phyloP scores from a whole-genome alignment of 2,329 filamentous ascomycete genomes.

The Ophiostoma ips region DNA sequence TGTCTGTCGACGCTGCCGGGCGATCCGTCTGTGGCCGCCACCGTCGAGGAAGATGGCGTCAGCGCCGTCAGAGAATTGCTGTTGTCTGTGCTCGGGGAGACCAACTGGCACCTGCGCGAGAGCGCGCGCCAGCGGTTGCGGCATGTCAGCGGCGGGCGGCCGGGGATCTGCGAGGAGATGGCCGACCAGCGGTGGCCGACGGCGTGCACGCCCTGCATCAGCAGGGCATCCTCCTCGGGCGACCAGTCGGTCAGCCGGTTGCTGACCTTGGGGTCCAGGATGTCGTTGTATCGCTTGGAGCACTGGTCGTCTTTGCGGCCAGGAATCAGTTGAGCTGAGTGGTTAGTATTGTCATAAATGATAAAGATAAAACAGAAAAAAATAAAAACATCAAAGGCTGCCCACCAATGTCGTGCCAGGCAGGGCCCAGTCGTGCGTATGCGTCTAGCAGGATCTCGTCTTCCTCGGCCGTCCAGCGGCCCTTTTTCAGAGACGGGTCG shows the following conservation, averaged over 20 bases:
- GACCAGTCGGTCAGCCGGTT: slow-evolving; percentile 4
- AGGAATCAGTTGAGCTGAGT: background rate
- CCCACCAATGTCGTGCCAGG: background rate
- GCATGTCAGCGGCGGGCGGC: slow-evolving; percentile 5
- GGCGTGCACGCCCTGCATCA: background rate
- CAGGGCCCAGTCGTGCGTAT: background rate
- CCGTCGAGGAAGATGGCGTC: too few species aligned
- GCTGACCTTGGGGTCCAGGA: slow-evolving; percentile 2
- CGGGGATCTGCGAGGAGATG: slow-evolving; percentile 1
- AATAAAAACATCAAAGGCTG: too few species aligned
- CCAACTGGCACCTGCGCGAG: too few species aligned
- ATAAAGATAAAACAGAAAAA: too few species aligned
- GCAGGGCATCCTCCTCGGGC: background rate
- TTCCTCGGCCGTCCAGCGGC: slow-evolving; percentile 5
- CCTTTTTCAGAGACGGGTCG: slow-evolving; percentile 3
- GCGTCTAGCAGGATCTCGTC: slow-evolving; percentile 3
- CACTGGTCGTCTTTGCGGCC: slow-evolving; percentile 8
- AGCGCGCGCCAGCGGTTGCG: slow-evolving; percentile 6
- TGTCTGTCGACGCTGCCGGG: too few species aligned
- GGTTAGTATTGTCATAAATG: background rate
- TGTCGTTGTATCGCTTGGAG: slow-evolving; percentile 8
- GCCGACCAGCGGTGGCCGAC: slow-evolving; percentile 5
- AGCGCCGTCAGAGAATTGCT: too few species aligned
- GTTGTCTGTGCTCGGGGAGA: too few species aligned
- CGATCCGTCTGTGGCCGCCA: too few species aligned